Evolutionary conservation across 23 red algal species (phyloP).

Genomic region (Gracilaria vermiculophylla): DNA sequence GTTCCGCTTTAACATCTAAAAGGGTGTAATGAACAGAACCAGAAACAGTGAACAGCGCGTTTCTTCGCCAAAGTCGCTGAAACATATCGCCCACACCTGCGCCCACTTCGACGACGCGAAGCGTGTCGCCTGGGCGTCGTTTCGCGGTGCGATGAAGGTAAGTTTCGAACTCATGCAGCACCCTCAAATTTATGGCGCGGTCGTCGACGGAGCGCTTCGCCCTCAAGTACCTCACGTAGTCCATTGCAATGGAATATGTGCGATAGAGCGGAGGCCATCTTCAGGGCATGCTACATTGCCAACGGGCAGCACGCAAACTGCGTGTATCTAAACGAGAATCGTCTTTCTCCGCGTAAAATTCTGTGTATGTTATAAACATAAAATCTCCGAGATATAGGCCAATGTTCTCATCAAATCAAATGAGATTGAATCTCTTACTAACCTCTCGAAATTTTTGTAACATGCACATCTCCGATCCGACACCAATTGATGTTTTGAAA

Average conservation of each 20-base stretch:
- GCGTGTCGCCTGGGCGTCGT: neutral
- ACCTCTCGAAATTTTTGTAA: too few relatives aligned
- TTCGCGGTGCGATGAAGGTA: neutral
- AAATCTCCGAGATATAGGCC: too few relatives aligned
- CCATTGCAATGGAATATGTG: neutral
- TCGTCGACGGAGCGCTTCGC: conserved; percentile 67
- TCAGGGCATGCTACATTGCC: too few relatives aligned
- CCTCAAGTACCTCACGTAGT: conserved; percentile 63
- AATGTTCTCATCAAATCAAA: too few relatives aligned
- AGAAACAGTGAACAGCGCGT: conserved; percentile 10
- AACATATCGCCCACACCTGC: conserved; percentile 64
- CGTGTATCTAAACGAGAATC: too few relatives aligned
- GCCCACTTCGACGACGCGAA: conserved; percentile 65
- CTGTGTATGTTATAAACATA: too few relatives aligned
- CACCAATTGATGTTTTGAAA: too few relatives aligned
- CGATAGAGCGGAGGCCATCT: neutral
- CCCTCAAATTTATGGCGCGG: conserved; percentile 46
- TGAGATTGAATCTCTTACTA: too few relatives aligned
- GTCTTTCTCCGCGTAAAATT: too few relatives aligned
- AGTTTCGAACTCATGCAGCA: conserved; percentile 10
- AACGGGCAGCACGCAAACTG: too few relatives aligned
- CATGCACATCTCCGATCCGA: too few relatives aligned
- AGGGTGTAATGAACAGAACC: conserved; percentile 42
- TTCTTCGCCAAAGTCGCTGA: conserved; percentile 12
- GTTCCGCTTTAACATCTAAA: conserved; percentile 53